Base-by-base conservation (phyloP, 805 yeast species). In the Candida endomychidarum region DNA sequence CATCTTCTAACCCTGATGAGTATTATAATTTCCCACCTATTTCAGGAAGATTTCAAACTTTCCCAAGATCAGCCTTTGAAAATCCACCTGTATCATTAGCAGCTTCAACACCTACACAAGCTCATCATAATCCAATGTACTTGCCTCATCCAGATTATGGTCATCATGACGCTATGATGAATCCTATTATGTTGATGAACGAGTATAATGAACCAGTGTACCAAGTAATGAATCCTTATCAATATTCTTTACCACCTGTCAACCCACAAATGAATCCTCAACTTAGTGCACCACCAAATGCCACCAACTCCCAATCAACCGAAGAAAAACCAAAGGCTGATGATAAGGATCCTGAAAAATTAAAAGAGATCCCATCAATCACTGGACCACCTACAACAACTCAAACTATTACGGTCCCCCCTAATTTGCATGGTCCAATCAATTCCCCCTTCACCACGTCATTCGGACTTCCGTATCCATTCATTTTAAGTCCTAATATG, bases 1-100 rank as follows among this genome's bases (percentile, higher is more conserved):
- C 42, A 15, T 22, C 43, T 4, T 19, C 38, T 4, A 32, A 32
- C 23, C 20, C 33, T 15, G 43, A 41, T 8, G 45, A 37, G 16
- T 30, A 27, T 18, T 37, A 41, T 29, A 39, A 27, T 19, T 34
- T 37, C 24, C 56, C 44, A 17, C 57, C 63, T 19, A 26, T 57
- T n/a, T 52, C 58, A 11, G 63, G 61, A 11, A 57, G 57, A 22
- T 54, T 37, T 34, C 47, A 41, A 19, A 35, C 48, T 10, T 57
- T 56, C 38, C 45, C 53, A 2, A 44, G 53, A 30, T 19, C 33
- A 10, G 25, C 33, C 10, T 18, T 28, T 12, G 38, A 34, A 11
- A 12, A 9, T 8, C 37, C 23, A 11, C 29, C 20, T 15, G 2
- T 24, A 6, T 16, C 23, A 5, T 34, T 34, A 9, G 11, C 27